Evolutionary conservation across 2,329 filamentous ascomycete species (phyloP).

Genomic region (Cordyceps tenuipes): DNA sequence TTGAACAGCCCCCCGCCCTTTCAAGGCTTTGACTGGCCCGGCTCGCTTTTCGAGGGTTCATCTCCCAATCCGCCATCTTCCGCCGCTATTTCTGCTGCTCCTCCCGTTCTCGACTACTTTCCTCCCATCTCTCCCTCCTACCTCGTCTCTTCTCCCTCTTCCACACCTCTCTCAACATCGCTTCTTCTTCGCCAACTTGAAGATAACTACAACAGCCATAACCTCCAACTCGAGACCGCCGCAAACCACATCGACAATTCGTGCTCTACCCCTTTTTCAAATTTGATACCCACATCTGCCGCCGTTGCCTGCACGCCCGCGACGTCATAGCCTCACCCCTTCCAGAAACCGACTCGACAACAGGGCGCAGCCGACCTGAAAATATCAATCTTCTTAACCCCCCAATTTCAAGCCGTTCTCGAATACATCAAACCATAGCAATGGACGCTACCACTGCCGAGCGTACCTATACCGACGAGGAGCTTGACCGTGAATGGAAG

Average conservation of each 20-base stretch:
- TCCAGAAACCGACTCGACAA: not conserved
- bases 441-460: constrained; percentile 6
- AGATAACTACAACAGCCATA: not conserved
- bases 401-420: too few relatives aligned
- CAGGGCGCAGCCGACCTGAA: not conserved
- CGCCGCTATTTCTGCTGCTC: not conserved
- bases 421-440: not conserved
- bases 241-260: not conserved
- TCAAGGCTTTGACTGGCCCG: not conserved
- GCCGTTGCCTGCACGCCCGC: not conserved
- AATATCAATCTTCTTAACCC: not conserved
- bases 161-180: not conserved
- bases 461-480: constrained; percentile 45
- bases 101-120: not conserved
- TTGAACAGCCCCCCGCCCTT: not conserved
- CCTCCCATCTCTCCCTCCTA: not conserved
- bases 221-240: not conserved
- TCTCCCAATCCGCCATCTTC: not conserved
- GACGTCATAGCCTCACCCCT: constrained; percentile 11
- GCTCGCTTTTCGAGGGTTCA: not conserved
- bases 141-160: not conserved
- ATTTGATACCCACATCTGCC: constrained; percentile 7
- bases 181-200: not conserved
- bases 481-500: constrained; percentile 72
- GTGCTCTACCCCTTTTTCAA: not conserved